phyloP scores from a whole-genome alignment of 2,329 filamentous ascomycete genomes.

The Rutstroemia sp. region DNA sequence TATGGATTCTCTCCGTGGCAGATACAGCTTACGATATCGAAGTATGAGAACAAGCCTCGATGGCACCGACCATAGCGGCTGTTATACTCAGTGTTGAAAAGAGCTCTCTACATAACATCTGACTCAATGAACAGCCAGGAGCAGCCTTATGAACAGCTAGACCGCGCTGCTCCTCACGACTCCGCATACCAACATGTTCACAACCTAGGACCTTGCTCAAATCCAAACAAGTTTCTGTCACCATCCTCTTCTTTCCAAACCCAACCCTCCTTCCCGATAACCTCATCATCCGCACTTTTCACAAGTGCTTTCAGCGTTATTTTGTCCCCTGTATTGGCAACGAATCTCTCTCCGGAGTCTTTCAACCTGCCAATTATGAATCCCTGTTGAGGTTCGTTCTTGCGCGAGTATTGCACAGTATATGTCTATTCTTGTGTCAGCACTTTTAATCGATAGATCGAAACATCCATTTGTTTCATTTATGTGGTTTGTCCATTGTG shows the following conservation, averaged over 20 bases:
- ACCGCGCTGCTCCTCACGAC: too few species aligned
- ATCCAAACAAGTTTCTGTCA: conserved; percentile 33
- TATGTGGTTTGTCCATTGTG: too few species aligned
- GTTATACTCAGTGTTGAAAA: too few species aligned
- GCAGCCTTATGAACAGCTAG: too few species aligned
- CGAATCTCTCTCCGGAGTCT: conserved; percentile 39
- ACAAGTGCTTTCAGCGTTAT: conserved; percentile 39
- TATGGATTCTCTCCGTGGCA: too few species aligned
- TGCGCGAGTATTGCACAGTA: conserved; percentile 48
- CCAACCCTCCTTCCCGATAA: conserved; percentile 40
- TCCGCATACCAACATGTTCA: neutral
- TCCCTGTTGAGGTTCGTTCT: conserved; percentile 40
- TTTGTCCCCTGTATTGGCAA: conserved; percentile 49
- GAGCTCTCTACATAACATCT: too few species aligned
- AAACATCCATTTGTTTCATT: neutral
- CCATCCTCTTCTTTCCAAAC: conserved; percentile 32
- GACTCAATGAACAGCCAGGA: too few species aligned
- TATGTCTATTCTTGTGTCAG: conserved; percentile 40
- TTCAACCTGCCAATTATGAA: conserved; percentile 46
- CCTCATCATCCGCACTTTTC: conserved; percentile 35
- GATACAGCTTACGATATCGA: too few species aligned
- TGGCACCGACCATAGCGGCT: too few species aligned
- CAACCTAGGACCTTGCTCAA: conserved; percentile 13
- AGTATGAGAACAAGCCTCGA: too few species aligned
- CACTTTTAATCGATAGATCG: neutral